Evolutionary conservation across 176 grass and related monocot species (phyloP).

Genomic region (Rhynchospora breviuscula): DNA sequence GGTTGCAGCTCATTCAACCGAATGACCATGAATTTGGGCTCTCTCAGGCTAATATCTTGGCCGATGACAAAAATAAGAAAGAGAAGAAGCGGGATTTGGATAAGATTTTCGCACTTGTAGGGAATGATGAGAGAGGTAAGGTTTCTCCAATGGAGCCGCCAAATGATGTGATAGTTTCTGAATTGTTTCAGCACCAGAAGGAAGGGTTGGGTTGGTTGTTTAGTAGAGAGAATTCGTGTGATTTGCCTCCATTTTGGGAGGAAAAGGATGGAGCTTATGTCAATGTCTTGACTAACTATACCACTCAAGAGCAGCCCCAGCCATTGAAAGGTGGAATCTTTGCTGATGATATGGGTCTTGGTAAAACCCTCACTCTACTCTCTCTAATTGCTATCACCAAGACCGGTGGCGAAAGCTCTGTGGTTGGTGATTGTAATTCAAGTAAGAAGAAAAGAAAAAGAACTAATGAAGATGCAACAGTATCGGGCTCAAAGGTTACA

Average conservation of each 20-base stretch:
- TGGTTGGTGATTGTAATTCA: constrained; percentile 11
- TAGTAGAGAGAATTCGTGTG: constrained; percentile 58
- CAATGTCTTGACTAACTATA: constrained; percentile 57
- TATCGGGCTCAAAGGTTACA: constrained; percentile 28
- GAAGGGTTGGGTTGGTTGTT: constrained; percentile 71
- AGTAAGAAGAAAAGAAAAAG: constrained; percentile 41
- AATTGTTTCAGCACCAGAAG: constrained; percentile 77
- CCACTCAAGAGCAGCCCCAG: constrained; percentile 33
- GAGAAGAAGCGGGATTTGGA: constrained; percentile 35
- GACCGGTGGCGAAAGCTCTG: constrained; percentile 25
- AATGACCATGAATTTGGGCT: constrained; percentile 53
- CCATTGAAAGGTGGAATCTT: constrained; percentile 76
- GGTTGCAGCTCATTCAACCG: constrained; percentile 40
- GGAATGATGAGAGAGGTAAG: constrained; percentile 25
- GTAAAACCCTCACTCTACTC: constrained; percentile 82
- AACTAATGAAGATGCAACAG: not conserved
- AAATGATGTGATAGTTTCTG: constrained; percentile 46
- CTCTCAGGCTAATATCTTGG: constrained; percentile 58
- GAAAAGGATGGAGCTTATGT: constrained; percentile 34
- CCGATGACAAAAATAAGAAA: constrained; percentile 35
- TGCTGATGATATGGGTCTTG: constrained; percentile 94
- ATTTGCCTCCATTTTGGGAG: constrained; percentile 83
- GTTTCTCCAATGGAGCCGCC: constrained; percentile 52
- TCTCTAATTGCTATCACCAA: constrained; percentile 54
- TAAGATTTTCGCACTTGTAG: constrained; percentile 51